These are phyloP conservation scores for Rhodomyrtus tomentosa DNA, from an alignment of 345 rosid genomes.

Conservation along the genomic window DNA sequence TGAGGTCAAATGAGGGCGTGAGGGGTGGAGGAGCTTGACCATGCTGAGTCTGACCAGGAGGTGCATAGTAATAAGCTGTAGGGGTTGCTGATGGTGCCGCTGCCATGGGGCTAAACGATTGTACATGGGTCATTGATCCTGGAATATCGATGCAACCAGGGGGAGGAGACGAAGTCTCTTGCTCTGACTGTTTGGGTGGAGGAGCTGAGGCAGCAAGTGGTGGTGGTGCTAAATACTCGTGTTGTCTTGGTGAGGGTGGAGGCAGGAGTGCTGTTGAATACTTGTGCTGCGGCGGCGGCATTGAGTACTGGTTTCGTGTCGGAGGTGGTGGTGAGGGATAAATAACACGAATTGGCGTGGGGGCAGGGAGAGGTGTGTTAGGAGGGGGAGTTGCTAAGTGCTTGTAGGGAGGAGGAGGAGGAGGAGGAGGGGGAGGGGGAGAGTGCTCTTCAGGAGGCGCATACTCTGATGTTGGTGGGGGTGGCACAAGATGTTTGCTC, in stretches of 20 bases:
- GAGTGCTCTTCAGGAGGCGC: neutral
- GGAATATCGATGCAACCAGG: neutral
- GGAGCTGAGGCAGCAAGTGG: conserved; percentile 6
- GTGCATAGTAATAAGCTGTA: neutral
- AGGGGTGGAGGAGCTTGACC: conserved; percentile 1
- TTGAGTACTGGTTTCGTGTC: neutral
- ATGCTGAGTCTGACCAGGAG: neutral
- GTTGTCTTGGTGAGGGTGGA: conserved; percentile 1
- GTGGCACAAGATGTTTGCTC: neutral
- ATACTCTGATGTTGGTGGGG: conserved; percentile 3
- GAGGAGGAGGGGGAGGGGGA: neutral
- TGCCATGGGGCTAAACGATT: neutral
- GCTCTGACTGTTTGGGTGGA: conserved; percentile 12
- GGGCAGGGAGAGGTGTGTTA: neutral
- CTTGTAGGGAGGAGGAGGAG: neutral
- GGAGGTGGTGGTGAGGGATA: neutral
- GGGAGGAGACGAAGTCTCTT: neutral
- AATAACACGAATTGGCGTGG: neutral
- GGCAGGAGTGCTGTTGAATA: conserved; percentile 3
- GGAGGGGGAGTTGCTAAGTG: neutral
- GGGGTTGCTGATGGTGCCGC: neutral
- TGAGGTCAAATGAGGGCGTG: conserved; percentile 12
- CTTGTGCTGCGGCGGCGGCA: neutral
- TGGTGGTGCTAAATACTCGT: neutral
- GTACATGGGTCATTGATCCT: neutral